Evolutionary conservation across 116 monocot genomes (phyloP), one percentile per base, ranked within the genome.

Genomic region (Thalassia testudinum): DNA sequence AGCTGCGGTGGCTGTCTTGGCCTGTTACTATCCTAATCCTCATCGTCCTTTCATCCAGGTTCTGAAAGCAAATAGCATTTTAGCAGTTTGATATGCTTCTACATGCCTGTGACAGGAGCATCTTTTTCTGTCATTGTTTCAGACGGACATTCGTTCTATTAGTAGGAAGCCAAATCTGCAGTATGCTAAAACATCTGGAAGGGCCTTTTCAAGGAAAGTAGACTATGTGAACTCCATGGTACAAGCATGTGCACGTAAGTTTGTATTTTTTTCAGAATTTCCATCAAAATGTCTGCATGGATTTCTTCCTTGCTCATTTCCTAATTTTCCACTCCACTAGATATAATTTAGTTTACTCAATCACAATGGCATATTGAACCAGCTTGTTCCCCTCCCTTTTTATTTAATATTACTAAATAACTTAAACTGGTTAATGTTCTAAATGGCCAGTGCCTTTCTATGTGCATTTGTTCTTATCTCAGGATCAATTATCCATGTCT

Each of bases 201-300:
- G 58, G 65, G 54, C 66, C n/a, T 90, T 90, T 61, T 56, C 52
- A 27, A 83, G 72, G 58, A 90, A 90, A 60, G 70, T 70, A 49
- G 83, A 90, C 72, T 90, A 80, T 64, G 73, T 84, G 38, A 56
- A 78, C 50, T 75, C 72, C 47, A 78, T 90, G 34, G 63, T 90
- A 20, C 66, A 72, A 63, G 80, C 90, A 55, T 90, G 90, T 68
- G 78, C 90, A 60, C 90, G 84, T 90, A 70, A 80, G 84, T 63
- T 26, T 26, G 26, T 23, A 48, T 60, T 48, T 42, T 11, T 24
- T 22, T 24, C 23, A 15, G 10, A 34, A 34, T 34, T 34, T 34
- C 3, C 30, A 5, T 34, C 10, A 5, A 10, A 34, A 34, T 34
- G 10, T 10, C 30, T 34, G n/a, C n/a, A n/a, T n/a, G n/a, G n/a